Evolutionary conservation across 345 rosid species (phyloP), one percentile per base, ranked within the genome.

Genomic region (Kernera saxatilis): DNA sequence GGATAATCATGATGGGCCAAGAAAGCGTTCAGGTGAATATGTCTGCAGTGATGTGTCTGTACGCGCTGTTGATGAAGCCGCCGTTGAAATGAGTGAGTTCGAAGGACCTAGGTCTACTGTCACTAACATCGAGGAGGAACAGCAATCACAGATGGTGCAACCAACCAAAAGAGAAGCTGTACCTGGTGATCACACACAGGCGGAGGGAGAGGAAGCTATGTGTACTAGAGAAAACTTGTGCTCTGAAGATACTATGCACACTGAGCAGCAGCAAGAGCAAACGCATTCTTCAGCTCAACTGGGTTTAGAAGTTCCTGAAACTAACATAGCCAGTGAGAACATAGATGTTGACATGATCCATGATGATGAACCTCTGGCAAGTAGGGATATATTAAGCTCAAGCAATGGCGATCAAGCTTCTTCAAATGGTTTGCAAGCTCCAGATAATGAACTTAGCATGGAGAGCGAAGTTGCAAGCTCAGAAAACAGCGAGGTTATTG

Each of bases 401-500:
- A 56, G 53, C 51, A 67, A 76, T 0, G 79, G 67, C 39, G 76
- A 78, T 67, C 65, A 68, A 64, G 72, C 65, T 32, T 54, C 67
- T 75, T 72, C 75, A 46, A 69, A 45, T 69, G 59, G 55, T 17
- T 48, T 73, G 21, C 59, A 63, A 75, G 53, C 43, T 74, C 79
- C 69, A 54, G 79, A 73, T 51, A 87, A 81, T 45, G 62, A 74
- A 52, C 23, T 35, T 37, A 26, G 72, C 78, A 45, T 48, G 30
- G 77, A 67, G 69, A 80, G 70, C 19, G 73, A 73, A 51, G 71
- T 49, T 64, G 69, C 69, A 77, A 78, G 67, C 8, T 79, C 78
- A 13, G 45, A 56, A 66, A 29, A 74, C 43, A 49, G 43, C 4
- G 33, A 76, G 18, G 52, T 32, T 56, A 58, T 39, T 1, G 58